Evolutionary conservation across 371 early-diverging fungal species (phyloP), one percentile per base, ranked within the genome.

Genomic region (Apophysomyces elegans): DNA sequence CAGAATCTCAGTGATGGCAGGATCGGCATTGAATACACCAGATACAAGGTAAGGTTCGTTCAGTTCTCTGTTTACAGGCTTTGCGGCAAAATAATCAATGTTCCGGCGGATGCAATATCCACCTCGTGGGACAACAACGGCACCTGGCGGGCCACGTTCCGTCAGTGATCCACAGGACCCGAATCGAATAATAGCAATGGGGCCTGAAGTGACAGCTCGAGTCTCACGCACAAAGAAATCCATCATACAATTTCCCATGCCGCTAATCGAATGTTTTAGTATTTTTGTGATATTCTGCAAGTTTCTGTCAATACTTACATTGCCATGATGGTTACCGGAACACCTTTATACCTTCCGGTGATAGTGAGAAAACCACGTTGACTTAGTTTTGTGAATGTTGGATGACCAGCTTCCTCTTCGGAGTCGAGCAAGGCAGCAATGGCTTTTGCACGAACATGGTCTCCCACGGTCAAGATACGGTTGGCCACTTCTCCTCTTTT

Each of bases 171-270:
- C 98, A 72, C 97, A 97, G 4, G 95, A 93, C 0, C 98, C 98
- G 71, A 97, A 88, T 38, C 98, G 83, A 59, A 95, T 84, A 37
- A 98, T 90, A 16, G 84, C 73, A 77, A 98, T 71, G 6, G 92
- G 91, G 1, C 98, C 98, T 36, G 88, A 79, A 1, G 92, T 91
- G 41, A 94, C 90, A 37, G 93, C 93, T 45, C 98, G 87, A 32
- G 88, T 83, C 74, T 98, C 98, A 32, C 98, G 87, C 13, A 98
- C 88, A 67, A 97, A 91, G 67, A 97, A 94, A 75, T 97, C 98
- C 92, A 95, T 93, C 94, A 95, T 96, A 3, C 92, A 73, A 9
- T 86, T 76, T 41, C 98, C 97, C 91, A 88, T 88, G 26, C 84
- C 84, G 70, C 83, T 83, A 41, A 26, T 12, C 47, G 47, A 47